Conservation (phyloP, 148 eudicot genomes). For the Nyssa sinensis region DNA sequence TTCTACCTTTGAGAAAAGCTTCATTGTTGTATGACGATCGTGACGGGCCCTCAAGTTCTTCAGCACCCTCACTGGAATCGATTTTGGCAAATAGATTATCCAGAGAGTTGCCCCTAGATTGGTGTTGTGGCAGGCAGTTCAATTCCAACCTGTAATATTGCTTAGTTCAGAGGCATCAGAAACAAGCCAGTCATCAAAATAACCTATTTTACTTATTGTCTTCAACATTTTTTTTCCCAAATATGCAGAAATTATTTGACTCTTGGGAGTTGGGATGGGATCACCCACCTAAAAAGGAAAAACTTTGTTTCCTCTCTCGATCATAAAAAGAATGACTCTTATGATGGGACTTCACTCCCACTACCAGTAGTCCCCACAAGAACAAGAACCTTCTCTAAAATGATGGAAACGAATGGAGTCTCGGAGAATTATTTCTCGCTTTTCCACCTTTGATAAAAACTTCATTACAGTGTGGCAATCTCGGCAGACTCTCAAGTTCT, state of each 20-base stretch:
- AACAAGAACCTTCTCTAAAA: constrained; percentile 27
- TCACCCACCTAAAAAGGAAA: not conserved
- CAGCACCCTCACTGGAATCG: not conserved
- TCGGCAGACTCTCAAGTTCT: constrained; percentile 33
- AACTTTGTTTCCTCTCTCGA: not conserved
- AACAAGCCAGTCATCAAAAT: not conserved
- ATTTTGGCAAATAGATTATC: not conserved
- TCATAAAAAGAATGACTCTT: no score
- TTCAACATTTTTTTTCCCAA: no score
- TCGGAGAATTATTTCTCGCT: constrained; percentile 24
- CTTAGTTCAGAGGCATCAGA: not conserved
- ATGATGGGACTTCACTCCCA: not conserved
- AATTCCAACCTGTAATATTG: not conserved
- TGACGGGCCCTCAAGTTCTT: not conserved
- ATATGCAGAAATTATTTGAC: not conserved
- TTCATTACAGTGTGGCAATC: constrained; percentile 34
- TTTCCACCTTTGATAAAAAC: constrained; percentile 22
- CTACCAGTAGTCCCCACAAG: constrained; percentile 38
- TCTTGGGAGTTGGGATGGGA: not conserved
- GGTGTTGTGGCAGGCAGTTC: no score
- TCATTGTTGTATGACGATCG: no score
- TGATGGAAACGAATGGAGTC: constrained; percentile 34
- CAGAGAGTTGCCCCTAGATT: no score
- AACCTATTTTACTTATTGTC: no score
- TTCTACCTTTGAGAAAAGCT: not conserved